Percentiles rank a stretch among this genome's conserved stretches.
phyloP scores from a whole-genome alignment of 2,329 filamentous ascomycete genomes.

The Colletotrichum eremochloae region DNA sequence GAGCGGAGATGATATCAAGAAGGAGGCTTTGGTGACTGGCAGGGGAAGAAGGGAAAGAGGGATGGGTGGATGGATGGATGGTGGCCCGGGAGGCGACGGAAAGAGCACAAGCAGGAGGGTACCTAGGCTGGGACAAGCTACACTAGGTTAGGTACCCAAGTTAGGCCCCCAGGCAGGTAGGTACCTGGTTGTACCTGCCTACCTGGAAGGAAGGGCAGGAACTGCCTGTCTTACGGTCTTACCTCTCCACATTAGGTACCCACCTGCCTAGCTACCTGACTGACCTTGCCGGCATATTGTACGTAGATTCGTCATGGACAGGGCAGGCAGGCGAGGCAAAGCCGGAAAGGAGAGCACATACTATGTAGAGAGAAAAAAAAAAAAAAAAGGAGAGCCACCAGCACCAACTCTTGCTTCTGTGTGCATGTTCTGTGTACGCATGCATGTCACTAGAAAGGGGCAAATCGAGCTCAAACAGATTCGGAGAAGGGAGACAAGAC shows the following conservation, averaged over 20 bases:
- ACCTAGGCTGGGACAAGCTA: background rate
- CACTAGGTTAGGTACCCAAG: background rate
- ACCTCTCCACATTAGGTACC: too few relatives aligned
- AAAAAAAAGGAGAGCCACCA: background rate
- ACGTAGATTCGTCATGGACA: too few relatives aligned
- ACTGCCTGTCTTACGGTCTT: too few relatives aligned
- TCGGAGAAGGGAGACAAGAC: constrained; percentile 12
- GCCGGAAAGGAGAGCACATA: too few relatives aligned
- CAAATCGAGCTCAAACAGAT: constrained; percentile 27
- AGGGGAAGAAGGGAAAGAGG: too few relatives aligned
- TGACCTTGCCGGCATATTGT: too few relatives aligned
- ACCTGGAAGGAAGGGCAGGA: too few relatives aligned
- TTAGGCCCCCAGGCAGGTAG: background rate
- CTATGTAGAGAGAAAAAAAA: too few relatives aligned
- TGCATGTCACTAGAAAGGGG: constrained; percentile 12
- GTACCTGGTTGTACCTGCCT: too few relatives aligned
- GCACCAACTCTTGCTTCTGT: background rate
- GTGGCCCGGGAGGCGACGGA: constrained; percentile 27
- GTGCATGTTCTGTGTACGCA: background rate
- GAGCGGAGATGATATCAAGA: constrained; percentile 17
- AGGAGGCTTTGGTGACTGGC: too few relatives aligned
- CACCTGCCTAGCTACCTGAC: too few relatives aligned
- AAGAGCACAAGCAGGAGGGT: background rate
- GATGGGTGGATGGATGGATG: constrained; percentile 16
- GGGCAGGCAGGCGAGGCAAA: too few relatives aligned